Percentiles rank a stretch among this genome's conserved stretches.
Conservation (phyloP, 75 land plant species). For the Sequoia sempervirens region DNA sequence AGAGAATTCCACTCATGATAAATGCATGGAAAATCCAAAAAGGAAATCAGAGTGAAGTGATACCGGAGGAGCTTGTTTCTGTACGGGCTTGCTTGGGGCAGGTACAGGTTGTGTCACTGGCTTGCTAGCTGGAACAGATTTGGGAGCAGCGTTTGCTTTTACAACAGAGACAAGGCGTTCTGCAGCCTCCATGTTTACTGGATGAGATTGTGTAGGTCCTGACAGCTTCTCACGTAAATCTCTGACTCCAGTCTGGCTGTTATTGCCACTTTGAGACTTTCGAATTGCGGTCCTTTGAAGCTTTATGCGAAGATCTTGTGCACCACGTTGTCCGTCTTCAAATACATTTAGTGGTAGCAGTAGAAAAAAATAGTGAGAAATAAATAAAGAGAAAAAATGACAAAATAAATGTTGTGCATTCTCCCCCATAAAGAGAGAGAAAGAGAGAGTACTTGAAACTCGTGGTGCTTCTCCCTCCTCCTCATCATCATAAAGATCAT, state of each 20-base stretch:
- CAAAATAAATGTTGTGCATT: not conserved
- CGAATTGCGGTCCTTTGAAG: conserved; percentile 38
- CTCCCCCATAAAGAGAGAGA: not conserved
- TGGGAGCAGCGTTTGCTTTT: conserved; percentile 1
- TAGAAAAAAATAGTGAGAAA: not conserved
- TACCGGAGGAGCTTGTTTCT: conserved; percentile 10
- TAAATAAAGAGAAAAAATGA: not conserved
- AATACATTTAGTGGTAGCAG: not conserved
- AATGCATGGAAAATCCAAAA: not conserved
- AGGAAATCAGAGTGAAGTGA: not conserved
- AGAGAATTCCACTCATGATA: not conserved
- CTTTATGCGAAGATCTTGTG: conserved; percentile 71
- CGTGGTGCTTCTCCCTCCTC: conserved; percentile 35
- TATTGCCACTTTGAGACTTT: conserved; percentile 32
- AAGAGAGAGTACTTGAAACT: conserved; percentile 40
- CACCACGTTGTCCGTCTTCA: conserved; percentile 32
- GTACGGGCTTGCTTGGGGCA: not conserved
- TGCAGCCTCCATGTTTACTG: conserved; percentile 23
- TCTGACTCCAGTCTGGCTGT: conserved; percentile 25
- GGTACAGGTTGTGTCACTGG: conserved; percentile 13
- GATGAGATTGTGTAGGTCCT: conserved; percentile 47
- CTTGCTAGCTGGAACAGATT: conserved; percentile 23
- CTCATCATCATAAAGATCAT: conserved; percentile 47
- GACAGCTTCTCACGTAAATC: conserved; percentile 90
- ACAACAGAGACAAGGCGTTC: not conserved